phyloP scores from a whole-genome alignment of 495 filamentous ascomycete species.

The Xylaria telfairii region DNA sequence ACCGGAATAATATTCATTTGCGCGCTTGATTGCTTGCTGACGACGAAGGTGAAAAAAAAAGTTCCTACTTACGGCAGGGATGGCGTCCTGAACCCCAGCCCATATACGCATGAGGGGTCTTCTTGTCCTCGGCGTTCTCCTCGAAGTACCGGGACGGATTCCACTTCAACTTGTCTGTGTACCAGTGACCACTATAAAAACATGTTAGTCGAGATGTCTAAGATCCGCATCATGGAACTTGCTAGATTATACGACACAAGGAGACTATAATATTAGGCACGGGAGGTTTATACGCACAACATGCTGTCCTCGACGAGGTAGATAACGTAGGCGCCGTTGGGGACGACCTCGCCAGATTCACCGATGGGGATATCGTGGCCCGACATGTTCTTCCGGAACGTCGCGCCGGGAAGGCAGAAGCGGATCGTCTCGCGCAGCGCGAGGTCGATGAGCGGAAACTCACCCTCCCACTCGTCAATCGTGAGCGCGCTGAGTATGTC shows the following conservation, averaged over 20 bases:
- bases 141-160: constrained; percentile 52
- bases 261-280: no score
- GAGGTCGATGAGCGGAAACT: constrained; percentile 53
- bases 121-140: constrained; percentile 52
- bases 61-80: constrained; percentile 42
- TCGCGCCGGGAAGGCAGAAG: constrained; percentile 38
- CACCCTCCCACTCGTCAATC: constrained; percentile 52
- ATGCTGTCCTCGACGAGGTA: constrained; percentile 47
- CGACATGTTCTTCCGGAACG: constrained; percentile 47
- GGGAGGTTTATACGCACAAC: no score
- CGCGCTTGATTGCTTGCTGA: background rate
- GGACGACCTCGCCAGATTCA: constrained; percentile 50
- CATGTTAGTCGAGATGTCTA: no score
- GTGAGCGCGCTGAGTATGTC: constrained; percentile 47
- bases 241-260: no score
- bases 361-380: constrained; percentile 45
- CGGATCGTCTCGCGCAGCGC: constrained; percentile 54
- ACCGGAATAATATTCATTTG: background rate
- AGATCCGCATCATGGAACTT: no score
- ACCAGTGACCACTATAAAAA: no score
- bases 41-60: background rate
- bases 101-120: constrained; percentile 42
- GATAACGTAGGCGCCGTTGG: constrained; percentile 44
- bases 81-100: constrained; percentile 56
- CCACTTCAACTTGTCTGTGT: constrained; percentile 48